Evolutionary conservation across 1,284 basidiomycete genomes (phyloP), one percentile per base, ranked within the genome.

Genomic region (Pseudozyma tsukubaensis): DNA sequence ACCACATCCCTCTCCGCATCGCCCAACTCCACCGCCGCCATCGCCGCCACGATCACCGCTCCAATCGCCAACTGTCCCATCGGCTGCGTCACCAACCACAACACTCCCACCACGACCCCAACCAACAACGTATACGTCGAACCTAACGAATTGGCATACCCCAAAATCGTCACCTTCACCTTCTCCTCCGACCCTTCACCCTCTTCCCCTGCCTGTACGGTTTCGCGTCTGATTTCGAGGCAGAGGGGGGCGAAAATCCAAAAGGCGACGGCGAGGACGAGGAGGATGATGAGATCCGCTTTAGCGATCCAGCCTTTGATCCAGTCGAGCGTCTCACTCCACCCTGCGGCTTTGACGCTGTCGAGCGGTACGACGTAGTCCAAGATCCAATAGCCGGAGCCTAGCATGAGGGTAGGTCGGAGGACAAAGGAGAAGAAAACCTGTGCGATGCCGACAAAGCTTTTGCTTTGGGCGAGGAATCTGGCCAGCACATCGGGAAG

Each of bases 111-210:
- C 43, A 88, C 85, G 32, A 92, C 87, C 18, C 89, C 87, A 87
- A 91, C 90, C 80, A 97, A 92, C 48, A 97, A 86, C 55, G 95
- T 85, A 84, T 94, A 97, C 0, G 91, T 90, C 18, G 94, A 90
- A 3, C 94, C 97, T 76, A 91, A 93, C 0, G 92, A 90, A 84
- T 99, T 98, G 0, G 92, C 92, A 80, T 92, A 97, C 0, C 96
- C 94, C 1, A 94, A 86, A 0, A 98, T 88, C 18, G 88, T 89
- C 52, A 94, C 74, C 18, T 78, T 60, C 11, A 37, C 13, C 59
- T 67, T 65, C 11, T 48, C 39, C 36, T 65, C 34, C 40, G 52
- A 60, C 7, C 40, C 58, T 7, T 39, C 50, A 5, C 16, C 59
- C 42, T 56, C 57, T 37, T 32, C 29, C 8, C n/a, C n/a, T 39